Conservation (phyloP, 371 early-diverging fungal species). For the Syncephalastrum racemosum region DNA sequence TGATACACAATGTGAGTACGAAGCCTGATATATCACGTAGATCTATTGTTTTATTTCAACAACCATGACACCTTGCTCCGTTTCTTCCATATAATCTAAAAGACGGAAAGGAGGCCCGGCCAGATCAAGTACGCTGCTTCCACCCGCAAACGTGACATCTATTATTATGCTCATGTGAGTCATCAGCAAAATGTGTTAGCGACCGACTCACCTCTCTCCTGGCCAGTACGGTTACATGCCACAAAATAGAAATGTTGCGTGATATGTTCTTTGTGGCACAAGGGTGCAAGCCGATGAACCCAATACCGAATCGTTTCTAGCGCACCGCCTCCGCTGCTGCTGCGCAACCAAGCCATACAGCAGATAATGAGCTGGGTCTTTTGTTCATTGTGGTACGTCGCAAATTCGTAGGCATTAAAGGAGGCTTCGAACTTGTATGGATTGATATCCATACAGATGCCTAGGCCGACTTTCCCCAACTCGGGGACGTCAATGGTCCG, state of each 20-base stretch:
- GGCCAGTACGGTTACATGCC: slow-evolving; percentile 67
- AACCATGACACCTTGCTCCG: slow-evolving; percentile 43
- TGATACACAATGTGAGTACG: too few relatives aligned
- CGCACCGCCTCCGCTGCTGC: slow-evolving; percentile 11
- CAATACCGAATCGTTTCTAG: slow-evolving; percentile 58
- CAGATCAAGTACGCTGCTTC: slow-evolving; percentile 52
- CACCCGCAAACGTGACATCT: slow-evolving; percentile 54
- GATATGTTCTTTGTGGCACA: slow-evolving; percentile 10
- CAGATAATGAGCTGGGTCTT: slow-evolving; percentile 52
- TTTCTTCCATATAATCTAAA: slow-evolving; percentile 26
- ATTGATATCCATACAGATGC: slow-evolving; percentile 85
- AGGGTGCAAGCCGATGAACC: slow-evolving; percentile 57
- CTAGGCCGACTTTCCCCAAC: slow-evolving; percentile 67
- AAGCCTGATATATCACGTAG: too few relatives aligned
- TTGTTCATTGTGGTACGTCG: slow-evolving; percentile 53
- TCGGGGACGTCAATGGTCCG: slow-evolving; percentile 36
- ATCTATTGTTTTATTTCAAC: slow-evolving; percentile 17
- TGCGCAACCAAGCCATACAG: slow-evolving; percentile 74
- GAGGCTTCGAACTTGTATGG: slow-evolving; percentile 68
- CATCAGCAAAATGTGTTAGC: neutral
- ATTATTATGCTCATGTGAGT: neutral
- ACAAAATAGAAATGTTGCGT: slow-evolving; percentile 37
- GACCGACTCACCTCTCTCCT: slow-evolving; percentile 44
- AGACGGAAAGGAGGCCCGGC: slow-evolving; percentile 22
- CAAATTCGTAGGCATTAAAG: slow-evolving; percentile 71